These are phyloP conservation scores for Syzygium jambos DNA, from an alignment of 345 rosid genomes.

Conservation along the genomic window DNA sequence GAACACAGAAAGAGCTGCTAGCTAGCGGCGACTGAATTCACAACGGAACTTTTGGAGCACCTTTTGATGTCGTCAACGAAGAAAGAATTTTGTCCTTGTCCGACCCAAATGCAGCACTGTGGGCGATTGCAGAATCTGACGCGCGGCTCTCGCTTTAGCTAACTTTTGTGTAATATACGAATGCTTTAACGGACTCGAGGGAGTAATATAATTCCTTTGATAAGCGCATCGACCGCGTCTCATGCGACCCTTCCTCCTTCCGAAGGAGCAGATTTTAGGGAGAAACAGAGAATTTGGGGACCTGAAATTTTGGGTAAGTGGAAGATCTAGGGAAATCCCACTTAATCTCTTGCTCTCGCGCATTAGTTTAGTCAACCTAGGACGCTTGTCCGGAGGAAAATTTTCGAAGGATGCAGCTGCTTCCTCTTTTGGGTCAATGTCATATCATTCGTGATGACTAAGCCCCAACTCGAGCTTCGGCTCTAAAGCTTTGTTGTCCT, in stretches of 20 bases:
- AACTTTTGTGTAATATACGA: not conserved
- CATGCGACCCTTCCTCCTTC: slow-evolving; percentile 54
- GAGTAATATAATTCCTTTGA: not conserved
- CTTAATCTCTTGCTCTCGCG: slow-evolving; percentile 12
- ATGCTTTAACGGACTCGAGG: not conserved
- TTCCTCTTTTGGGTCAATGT: not conserved
- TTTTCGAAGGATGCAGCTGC: not conserved
- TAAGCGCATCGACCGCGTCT: slow-evolving; percentile 8
- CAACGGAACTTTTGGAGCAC: not conserved
- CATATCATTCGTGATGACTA: not conserved
- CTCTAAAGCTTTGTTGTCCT: not conserved
- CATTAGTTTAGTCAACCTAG: not conserved
- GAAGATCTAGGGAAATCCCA: slow-evolving; percentile 61
- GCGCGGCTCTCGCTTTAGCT: not conserved
- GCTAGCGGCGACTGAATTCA: not conserved
- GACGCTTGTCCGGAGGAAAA: not conserved
- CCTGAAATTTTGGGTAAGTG: slow-evolving; percentile 28
- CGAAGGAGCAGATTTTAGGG: slow-evolving; percentile 33
- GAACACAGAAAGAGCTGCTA: not conserved
- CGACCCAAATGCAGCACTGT: not conserved
- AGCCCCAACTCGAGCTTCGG: not conserved
- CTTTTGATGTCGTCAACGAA: not conserved
- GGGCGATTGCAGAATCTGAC: not conserved
- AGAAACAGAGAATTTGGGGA: not conserved
- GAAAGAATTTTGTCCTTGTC: not conserved